phyloP scores from a whole-genome alignment of 257 asterid species.

The Solanum chmielewskii region DNA sequence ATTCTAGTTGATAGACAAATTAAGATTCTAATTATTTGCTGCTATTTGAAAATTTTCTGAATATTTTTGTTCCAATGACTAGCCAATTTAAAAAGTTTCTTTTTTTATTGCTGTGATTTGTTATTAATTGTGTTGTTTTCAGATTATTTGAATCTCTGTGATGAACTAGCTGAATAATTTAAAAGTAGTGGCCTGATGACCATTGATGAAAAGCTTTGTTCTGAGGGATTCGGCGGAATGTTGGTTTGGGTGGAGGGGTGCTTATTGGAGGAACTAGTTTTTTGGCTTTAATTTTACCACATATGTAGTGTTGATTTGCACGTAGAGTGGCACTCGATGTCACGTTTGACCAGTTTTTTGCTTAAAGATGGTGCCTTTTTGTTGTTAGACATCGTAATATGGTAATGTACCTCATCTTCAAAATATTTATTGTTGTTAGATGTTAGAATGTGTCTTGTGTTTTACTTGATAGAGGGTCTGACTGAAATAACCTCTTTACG shows the following conservation, averaged over 20 bases:
- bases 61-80: neutral
- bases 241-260: neutral
- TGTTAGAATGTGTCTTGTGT: neutral
- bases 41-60: neutral
- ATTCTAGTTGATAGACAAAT: too few relatives aligned
- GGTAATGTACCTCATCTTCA: neutral
- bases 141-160: neutral
- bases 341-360: neutral
- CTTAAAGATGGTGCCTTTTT: neutral
- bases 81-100: neutral
- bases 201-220: neutral
- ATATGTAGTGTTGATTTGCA: neutral
- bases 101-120: neutral
- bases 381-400: neutral
- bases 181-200: neutral
- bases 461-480: neutral
- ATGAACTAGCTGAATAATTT: neutral
- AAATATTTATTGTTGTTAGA: neutral
- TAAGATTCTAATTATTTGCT: neutral
- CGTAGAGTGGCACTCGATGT: neutral
- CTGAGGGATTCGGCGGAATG: neutral
- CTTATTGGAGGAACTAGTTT: accelerated
- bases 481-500: neutral
- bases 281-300: neutral
- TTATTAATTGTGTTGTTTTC: neutral